phyloP scores from a whole-genome alignment of 352 stramenopile genomes.

The Phytopythium chamaehyphon region DNA sequence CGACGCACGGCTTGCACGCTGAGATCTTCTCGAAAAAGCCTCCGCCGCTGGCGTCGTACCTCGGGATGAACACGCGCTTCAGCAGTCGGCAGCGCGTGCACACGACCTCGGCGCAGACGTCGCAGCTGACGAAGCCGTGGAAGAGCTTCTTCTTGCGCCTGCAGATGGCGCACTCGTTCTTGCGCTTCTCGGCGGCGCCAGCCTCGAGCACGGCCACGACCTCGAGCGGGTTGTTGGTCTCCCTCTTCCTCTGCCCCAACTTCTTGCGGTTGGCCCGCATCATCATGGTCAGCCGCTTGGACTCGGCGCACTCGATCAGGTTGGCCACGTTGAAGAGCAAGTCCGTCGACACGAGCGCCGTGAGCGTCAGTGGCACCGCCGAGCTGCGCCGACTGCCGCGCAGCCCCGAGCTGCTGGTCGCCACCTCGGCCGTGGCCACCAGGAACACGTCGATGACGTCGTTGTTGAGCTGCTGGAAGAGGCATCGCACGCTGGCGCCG shows the following conservation, averaged over 20 bases:
- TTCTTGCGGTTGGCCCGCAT: slow-evolving; percentile 24
- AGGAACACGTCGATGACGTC: slow-evolving; percentile 49
- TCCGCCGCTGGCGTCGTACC: slow-evolving; percentile 16
- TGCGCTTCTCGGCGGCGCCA: slow-evolving; percentile 5
- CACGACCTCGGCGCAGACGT: slow-evolving; percentile 23
- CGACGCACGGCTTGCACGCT: slow-evolving; percentile 19
- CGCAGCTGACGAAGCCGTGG: slow-evolving; percentile 16
- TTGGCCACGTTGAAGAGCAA: slow-evolving; percentile 28
- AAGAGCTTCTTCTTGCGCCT: slow-evolving; percentile 31
- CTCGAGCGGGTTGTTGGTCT: slow-evolving; percentile 1
- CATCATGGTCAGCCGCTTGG: slow-evolving; percentile 44
- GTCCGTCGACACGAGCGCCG: slow-evolving; percentile 21
- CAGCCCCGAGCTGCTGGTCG: not conserved
- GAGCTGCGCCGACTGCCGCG: not conserved
- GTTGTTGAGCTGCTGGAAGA: slow-evolving; percentile 40
- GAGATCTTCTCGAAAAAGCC: slow-evolving; percentile 19
- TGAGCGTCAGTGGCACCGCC: slow-evolving; percentile 10
- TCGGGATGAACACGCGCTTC: slow-evolving; percentile 23
- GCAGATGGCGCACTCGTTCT: slow-evolving; percentile 27
- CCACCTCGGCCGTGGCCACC: slow-evolving; percentile 22
- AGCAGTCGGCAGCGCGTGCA: slow-evolving; percentile 26
- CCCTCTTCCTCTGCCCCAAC: slow-evolving; percentile 3
- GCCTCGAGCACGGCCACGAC: slow-evolving; percentile 2
- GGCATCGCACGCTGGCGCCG: slow-evolving; percentile 25
- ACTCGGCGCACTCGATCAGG: slow-evolving; percentile 35